Base-by-base conservation (phyloP, 345 rosid species). In the Eucalyptus sp. region DNA sequence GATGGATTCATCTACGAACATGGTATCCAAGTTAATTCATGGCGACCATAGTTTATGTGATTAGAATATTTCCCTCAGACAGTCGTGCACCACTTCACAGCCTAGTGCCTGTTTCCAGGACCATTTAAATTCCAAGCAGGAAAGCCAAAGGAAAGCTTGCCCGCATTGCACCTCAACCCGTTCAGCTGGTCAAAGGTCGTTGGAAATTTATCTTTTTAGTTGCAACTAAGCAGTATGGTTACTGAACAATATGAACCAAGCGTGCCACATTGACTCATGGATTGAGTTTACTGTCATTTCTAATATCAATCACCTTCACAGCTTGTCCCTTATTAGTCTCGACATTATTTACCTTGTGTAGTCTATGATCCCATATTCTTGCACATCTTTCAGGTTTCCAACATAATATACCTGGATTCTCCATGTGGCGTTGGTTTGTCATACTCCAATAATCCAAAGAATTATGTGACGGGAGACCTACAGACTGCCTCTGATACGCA, bases 361-460 rank as follows among this genome's bases (percentile, higher is more conserved):
- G 49, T 58, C 24, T n/a, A 66, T 25, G 31, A 49, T 46, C 31
- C 51, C 84, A 15, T 89, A 41, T 86, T 89, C 64, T 62, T 50
- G 85, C 51, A 24, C 31, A 4, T 81, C 79, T 83, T 51, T 14
- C 90, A 95, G 96, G 95, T 93, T 58, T 94, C 97, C 33, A 95
- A 51, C 56, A 51, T 51, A 10, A 92, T 95, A 33, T 95, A 94
- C 87, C 89, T 95, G 92, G 97, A 95, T 87, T 93, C 97, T 27
- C 96, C 97, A 4, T 89, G 91, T 29, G 97, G 96, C 14, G 96
- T 93, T 17, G 95, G 97, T 17, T 86, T 93, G 56, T 95, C 97
- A 66, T 95, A 93, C 89, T 91, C 90, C 5, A 85, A 58, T 79
- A 90, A 93, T 86, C 29, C 83, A 8, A 91, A 86, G n/a, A 86